Conservation (phyloP, 352 stramenopile species). For the Phytophthora pluvialis region DNA sequence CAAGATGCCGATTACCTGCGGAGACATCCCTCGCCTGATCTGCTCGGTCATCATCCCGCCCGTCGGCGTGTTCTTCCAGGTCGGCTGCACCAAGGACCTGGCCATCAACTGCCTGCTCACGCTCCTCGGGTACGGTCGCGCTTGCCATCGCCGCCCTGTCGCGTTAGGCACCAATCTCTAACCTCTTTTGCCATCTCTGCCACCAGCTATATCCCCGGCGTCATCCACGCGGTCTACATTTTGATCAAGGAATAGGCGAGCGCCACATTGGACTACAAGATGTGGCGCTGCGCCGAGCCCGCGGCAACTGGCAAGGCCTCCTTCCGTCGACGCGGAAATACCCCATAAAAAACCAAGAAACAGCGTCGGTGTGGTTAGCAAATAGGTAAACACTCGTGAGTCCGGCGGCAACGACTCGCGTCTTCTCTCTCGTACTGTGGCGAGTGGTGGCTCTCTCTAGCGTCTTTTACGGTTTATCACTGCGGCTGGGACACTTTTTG, state of each 20-base stretch:
- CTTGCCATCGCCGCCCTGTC: background rate
- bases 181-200: conserved; percentile 4
- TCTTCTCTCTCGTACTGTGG: conserved; percentile 33
- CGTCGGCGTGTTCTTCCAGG: conserved; percentile 65
- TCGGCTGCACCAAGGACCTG: conserved; percentile 66
- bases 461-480: background rate
- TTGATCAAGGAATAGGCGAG: conserved; percentile 65
- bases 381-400: conserved; percentile 5
- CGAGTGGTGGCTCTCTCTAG: background rate
- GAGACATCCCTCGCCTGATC: conserved; percentile 72
- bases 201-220: conserved; percentile 66
- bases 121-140: conserved; percentile 46
- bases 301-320: background rate
- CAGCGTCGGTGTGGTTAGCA: conserved; percentile 5
- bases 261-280: conserved; percentile 30
- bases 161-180: conserved; percentile 13
- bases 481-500: conserved; percentile 2
- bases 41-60: conserved; percentile 73
- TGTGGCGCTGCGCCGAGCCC: conserved; percentile 24
- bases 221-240: conserved; percentile 81
- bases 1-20: conserved; percentile 69
- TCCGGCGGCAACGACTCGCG: background rate
- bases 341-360: conserved; percentile 12
- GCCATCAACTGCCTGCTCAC: conserved; percentile 77
- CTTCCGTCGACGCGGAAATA: conserved; percentile 5